phyloP scores from a whole-genome alignment of 2,329 filamentous ascomycete genomes.

The Rachicladosporium sp. region DNA sequence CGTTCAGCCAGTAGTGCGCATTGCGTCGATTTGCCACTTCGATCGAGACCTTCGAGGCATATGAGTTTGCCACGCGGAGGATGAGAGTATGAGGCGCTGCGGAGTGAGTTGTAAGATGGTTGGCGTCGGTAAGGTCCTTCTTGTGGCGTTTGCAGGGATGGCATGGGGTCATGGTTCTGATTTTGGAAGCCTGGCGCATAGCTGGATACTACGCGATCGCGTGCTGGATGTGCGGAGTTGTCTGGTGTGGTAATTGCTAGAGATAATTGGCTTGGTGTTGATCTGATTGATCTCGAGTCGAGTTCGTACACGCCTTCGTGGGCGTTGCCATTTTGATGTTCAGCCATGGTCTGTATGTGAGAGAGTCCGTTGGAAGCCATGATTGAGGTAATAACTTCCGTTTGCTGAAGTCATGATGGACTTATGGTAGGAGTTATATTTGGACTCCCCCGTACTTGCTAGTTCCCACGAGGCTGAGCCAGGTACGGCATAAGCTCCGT shows the following conservation, averaged over 20 bases:
- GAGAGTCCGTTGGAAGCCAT: too few relatives aligned
- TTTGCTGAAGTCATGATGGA: too few relatives aligned
- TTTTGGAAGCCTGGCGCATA: slow-evolving; percentile 3
- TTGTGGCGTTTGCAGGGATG: slow-evolving; percentile 1
- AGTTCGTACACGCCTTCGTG: slow-evolving; percentile 2
- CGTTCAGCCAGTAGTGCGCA: slow-evolving; percentile 52
- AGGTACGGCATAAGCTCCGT: too few relatives aligned
- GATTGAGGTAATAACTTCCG: too few relatives aligned
- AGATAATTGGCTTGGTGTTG: slow-evolving; percentile 1
- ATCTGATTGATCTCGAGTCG: slow-evolving; percentile 4
- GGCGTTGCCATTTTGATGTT: neutral
- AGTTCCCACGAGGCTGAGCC: too few relatives aligned
- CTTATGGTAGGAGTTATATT: too few relatives aligned
- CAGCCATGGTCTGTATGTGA: slow-evolving; percentile 2
- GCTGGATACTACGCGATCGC: slow-evolving; percentile 3
- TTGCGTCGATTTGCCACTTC: slow-evolving; percentile 87
- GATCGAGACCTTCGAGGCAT: slow-evolving; percentile 78
- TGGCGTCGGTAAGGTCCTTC: slow-evolving; percentile 7
- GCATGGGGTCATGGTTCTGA: neutral
- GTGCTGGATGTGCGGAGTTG: neutral
- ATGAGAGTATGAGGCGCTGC: neutral
- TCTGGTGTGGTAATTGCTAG: slow-evolving; percentile 1
- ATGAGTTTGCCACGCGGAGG: slow-evolving; percentile 53
- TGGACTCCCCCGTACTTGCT: too few relatives aligned
- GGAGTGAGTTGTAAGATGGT: neutral